Base-by-base conservation (phyloP, 2,329 filamentous ascomycete genomes). In the Monosporascus sp. region DNA sequence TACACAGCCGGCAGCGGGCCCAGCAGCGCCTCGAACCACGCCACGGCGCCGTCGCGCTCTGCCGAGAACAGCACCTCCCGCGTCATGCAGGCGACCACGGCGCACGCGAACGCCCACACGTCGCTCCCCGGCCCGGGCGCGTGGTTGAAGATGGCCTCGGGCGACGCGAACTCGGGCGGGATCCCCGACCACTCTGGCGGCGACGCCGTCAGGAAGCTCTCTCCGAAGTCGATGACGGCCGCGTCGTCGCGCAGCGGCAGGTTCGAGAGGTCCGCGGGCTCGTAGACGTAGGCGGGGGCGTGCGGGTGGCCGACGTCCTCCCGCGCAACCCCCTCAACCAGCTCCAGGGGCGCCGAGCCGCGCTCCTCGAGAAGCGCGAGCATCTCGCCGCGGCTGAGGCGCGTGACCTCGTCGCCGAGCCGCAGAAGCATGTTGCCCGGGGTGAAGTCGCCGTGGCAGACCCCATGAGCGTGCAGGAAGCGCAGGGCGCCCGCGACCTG, bases 381-480 rank as follows among this genome's bases (percentile, higher is more conserved):
- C 43, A 46, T 46, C 24, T 46, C 43, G 43, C 24, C 43, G 16
- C 6, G 43, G 24, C 43, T 46, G 22, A 46, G 22, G 7, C 7
- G 24, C 17, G 17, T 17, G n/a, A 31, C 22, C 16, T 22, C 22
- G 14, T 17, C 24, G 43, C 43, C 22, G 14, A 22, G 31, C 24
- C 43, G 43, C n/a, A 46, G n/a, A 7, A 46, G 24, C 43, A 46
- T 47, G 31, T 53, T 53, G 7, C 34, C 20, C 5, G 31, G 17
- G 26, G 47, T 53, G 16, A 53, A 40, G 31, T 53, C 52, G 7
- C 52, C 52, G 19, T 54, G 48, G 49, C 52, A 54, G n/a, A 51
- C 48, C 2, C 48, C 52, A 3, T 16, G 38, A 22, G 19, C 20
- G 37, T 54, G 52, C 6, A 54, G 52, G 24, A 51, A 51, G 7